Base-by-base conservation (phyloP, 2,329 filamentous ascomycete species). In the Claviceps arundinis region DNA sequence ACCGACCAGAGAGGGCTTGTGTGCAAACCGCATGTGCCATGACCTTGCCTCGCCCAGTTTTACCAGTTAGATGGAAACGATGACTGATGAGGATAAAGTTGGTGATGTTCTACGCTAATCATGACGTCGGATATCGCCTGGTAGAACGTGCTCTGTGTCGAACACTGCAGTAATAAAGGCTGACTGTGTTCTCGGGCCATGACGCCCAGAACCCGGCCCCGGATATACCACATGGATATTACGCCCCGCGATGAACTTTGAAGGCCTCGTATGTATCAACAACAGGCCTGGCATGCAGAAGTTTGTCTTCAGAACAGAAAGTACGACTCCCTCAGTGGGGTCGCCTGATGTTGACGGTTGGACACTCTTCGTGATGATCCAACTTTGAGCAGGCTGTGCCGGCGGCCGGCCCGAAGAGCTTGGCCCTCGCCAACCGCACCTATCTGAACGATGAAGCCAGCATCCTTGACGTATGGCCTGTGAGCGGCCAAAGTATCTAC, bases 391-490 rank as follows among this genome's bases (percentile, higher is more conserved):
- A 24, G 17, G 38, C 38, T 16, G 48, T 22, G 22, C 48, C 38
- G 22, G 38, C 37, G 16, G 22, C 48, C 38, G 22, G 38, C 37
- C 11, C 37, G 48, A 19, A 34, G 17, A n/a, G 48, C 48, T 42
- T 40, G 48, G 11, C 48, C 24, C 8, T 22, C 37, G 24, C 44
- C 43, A 2, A 14, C 6, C 19, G n/a, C 16, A n/a, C 19, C 22
- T 19, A 14, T 17, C 4, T n/a, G 22, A 16, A 22, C 9, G 19
- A 50, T 13, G 14, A 50, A 64, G 0, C 63, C 45, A 34, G 64
- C 61, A 22, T 70, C 64, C 59, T 78, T 74, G 51, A 82, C 54
- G 71, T 63, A 53, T 81, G 77, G n/a, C 80, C 81, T 0, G 77
- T 77, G 75, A 78, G 50, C 76, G 76, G 37, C 80, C 81, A 47